phyloP scores from a whole-genome alignment of 1,139 yeast genomes.

The Cylindricascospora bacillispora region DNA sequence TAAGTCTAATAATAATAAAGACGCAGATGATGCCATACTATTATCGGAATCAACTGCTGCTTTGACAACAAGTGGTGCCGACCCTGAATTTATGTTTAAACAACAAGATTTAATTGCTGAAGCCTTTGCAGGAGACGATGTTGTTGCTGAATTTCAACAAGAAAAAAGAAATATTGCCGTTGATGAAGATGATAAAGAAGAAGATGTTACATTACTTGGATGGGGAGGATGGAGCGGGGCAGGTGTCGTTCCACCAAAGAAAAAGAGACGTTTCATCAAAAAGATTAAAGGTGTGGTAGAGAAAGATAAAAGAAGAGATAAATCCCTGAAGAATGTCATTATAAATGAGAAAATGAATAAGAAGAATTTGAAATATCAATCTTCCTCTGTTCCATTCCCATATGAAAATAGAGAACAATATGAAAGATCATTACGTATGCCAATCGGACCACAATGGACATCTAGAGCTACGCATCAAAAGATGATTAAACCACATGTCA shows the following conservation, averaged over 20 bases:
- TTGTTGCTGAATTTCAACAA: conserved; percentile 58
- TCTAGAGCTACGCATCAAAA: conserved; percentile 78
- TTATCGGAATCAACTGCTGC: conserved; percentile 20
- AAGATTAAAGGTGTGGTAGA: conserved; percentile 63
- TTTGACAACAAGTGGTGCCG: conserved; percentile 29
- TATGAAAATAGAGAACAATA: conserved; percentile 88
- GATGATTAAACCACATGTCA: conserved; percentile 76
- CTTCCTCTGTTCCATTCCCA: conserved; percentile 85
- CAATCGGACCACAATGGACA: conserved; percentile 97
- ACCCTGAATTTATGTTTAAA: conserved; percentile 38
- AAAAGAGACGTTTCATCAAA: conserved; percentile 52
- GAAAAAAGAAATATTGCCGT: conserved; percentile 56
- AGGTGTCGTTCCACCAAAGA: conserved; percentile 35
- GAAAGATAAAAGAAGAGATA: conserved; percentile 65
- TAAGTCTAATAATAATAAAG: conserved; percentile 4
- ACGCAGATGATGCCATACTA: conserved; percentile 16
- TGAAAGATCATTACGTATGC: conserved; percentile 86
- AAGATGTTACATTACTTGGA: conserved; percentile 81
- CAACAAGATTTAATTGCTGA: conserved; percentile 76
- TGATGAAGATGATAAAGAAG: conserved; percentile 81
- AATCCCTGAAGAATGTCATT: conserved; percentile 63
- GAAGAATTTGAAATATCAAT: conserved; percentile 72
- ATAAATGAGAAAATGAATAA: conserved; percentile 81
- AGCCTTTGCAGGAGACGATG: conserved; percentile 96
- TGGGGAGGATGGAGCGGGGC: conserved; percentile 87